Evolutionary conservation across 257 asterid species (phyloP).

Genomic region (Plantago ovata): DNA sequence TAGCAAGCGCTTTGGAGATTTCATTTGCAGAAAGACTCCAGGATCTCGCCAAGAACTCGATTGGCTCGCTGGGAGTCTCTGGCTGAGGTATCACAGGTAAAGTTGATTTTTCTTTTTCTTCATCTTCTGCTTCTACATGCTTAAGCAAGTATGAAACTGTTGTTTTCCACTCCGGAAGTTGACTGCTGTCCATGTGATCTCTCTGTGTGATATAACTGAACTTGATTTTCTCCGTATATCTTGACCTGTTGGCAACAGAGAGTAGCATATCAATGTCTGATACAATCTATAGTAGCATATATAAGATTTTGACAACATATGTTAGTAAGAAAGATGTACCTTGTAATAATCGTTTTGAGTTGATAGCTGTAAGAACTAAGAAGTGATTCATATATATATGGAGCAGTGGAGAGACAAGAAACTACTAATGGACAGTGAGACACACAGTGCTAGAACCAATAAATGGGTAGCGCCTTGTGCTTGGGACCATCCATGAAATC

Average conservation of each 20-base stretch:
- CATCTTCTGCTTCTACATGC: slow-evolving; percentile 36
- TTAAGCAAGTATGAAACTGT: slow-evolving; percentile 39
- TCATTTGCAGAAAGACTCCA: slow-evolving; percentile 81
- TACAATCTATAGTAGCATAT: not conserved
- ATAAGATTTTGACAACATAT: slow-evolving; percentile 1
- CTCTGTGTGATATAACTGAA: not conserved
- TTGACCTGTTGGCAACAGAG: slow-evolving; percentile 5
- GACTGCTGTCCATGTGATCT: slow-evolving; percentile 32
- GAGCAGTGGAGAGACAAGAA: slow-evolving; percentile 17
- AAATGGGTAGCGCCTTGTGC: slow-evolving; percentile 43
- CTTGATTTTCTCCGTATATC: not conserved
- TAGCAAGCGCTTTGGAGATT: slow-evolving; percentile 60
- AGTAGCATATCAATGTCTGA: not conserved
- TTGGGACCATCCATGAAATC: slow-evolving; percentile 36
- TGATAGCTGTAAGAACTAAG: not conserved
- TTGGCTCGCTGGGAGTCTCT: slow-evolving; percentile 74
- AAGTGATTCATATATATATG: slow-evolving; percentile 18
- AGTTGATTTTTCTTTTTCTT: slow-evolving; percentile 19
- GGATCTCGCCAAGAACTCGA: slow-evolving; percentile 84
- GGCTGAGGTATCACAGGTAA: slow-evolving; percentile 69
- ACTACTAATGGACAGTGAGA: slow-evolving; percentile 23
- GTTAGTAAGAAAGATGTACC: slow-evolving; percentile 10
- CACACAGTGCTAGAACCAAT: slow-evolving; percentile 38
- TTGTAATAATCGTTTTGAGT: not conserved
- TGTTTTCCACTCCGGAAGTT: slow-evolving; percentile 33